A percentile compares a stretch with the other conserved stretches of the same genome.
Conservation (phyloP, 179 eudicot species). For the Drosera spatulata region DNA sequence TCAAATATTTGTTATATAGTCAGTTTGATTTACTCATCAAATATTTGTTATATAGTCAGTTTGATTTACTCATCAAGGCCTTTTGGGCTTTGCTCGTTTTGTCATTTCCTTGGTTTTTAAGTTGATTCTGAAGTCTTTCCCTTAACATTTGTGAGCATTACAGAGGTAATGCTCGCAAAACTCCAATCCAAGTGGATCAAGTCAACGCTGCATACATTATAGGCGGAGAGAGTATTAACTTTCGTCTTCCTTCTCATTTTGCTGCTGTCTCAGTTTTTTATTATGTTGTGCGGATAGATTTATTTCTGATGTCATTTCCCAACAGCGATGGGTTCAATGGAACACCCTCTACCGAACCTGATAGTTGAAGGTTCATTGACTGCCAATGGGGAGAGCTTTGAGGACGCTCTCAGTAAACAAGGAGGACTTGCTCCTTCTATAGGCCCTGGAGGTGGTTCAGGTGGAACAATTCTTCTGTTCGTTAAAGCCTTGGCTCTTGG, state of each 20-base stretch:
- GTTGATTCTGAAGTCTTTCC: too few relatives aligned
- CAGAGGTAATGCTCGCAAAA: too few relatives aligned
- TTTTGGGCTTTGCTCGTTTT: too few relatives aligned
- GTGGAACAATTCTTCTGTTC: conserved; percentile 92
- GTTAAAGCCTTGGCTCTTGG: conserved; percentile 50
- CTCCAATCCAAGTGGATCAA: too few relatives aligned
- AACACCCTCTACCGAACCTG: conserved; percentile 64
- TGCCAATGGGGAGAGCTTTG: conserved; percentile 84
- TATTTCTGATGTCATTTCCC: background rate
- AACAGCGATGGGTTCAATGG: conserved; percentile 93
- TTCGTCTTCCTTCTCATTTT: background rate
- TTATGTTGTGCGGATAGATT: conserved; percentile 1
- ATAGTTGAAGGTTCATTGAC: conserved; percentile 49
- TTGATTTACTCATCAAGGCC: too few relatives aligned
- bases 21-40: too few relatives aligned
- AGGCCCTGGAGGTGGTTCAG: conserved; percentile 96
- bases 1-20: too few relatives aligned
- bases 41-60: too few relatives aligned
- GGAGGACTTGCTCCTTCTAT: conserved; percentile 13
- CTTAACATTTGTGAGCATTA: too few relatives aligned
- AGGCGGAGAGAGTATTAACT: too few relatives aligned
- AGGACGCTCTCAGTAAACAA: conserved; percentile 23
- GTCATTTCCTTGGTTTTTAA: too few relatives aligned
- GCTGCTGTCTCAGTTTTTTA: background rate
- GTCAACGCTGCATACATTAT: too few relatives aligned